Evolutionary conservation across 129 eudicot genomes (phyloP).

Genomic region (Cynara cardunculus): DNA sequence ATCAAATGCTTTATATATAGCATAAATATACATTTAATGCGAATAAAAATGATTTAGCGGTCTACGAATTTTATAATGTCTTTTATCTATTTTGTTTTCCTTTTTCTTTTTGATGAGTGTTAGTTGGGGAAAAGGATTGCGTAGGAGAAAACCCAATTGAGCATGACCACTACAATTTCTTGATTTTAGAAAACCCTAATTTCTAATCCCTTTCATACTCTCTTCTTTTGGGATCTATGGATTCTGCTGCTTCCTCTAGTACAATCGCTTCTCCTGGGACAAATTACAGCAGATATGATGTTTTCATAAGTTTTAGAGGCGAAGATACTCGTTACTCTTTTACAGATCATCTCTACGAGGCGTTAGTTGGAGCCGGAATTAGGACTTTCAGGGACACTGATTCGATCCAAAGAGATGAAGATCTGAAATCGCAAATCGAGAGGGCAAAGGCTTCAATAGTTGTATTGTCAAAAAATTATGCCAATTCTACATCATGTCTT

Average conservation of each 20-base stretch:
- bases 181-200: background rate
- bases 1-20: too few species aligned
- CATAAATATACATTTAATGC: too few species aligned
- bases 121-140: background rate
- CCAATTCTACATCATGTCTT: background rate
- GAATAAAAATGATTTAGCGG: too few species aligned
- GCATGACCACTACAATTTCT: background rate
- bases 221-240: background rate
- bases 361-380: background rate
- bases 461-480: conserved; percentile 16
- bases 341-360: conserved; percentile 5
- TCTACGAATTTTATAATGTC: background rate
- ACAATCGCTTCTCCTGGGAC: background rate
- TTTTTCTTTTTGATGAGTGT: background rate
- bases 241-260: background rate
- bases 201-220: background rate
- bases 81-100: background rate
- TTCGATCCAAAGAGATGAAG: background rate
- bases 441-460: conserved; percentile 28
- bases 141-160: background rate
- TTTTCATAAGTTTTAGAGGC: conserved; percentile 5
- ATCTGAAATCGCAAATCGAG: conserved; percentile 11
- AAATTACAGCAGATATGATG: background rate
- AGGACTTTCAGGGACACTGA: background rate
- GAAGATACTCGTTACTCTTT: conserved; percentile 5